These are phyloP conservation scores for Talaromyces ruber DNA, from an alignment of 495 filamentous ascomycete genomes.

Conservation along the genomic window DNA sequence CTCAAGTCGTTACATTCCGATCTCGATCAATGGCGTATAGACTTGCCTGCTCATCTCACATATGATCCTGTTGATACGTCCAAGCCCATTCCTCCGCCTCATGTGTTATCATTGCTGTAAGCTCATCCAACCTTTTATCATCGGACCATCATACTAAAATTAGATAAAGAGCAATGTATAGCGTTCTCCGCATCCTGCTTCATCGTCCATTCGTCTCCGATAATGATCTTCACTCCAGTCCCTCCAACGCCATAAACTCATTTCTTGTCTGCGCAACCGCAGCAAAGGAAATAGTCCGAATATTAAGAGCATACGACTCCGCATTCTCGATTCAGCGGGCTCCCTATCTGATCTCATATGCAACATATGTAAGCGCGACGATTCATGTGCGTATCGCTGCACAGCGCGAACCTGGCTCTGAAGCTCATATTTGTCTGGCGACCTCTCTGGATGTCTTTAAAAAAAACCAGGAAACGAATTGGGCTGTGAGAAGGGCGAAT, in stretches of 20 bases:
- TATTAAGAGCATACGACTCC: conserved; percentile 18
- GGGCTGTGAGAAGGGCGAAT: conserved; percentile 21
- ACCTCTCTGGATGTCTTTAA: conserved; percentile 20
- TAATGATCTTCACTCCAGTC: conserved; percentile 4
- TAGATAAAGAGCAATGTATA: conserved; percentile 19
- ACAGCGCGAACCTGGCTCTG: conserved; percentile 18
- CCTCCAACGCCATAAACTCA: conserved; percentile 17
- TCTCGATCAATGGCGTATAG: conserved; percentile 15
- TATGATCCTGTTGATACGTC: conserved; percentile 12
- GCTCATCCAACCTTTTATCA: not conserved
- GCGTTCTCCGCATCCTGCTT: conserved; percentile 20
- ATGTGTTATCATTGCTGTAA: conserved; percentile 17
- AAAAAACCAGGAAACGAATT: conserved; percentile 22
- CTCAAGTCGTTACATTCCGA: conserved; percentile 9
- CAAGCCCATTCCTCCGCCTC: conserved; percentile 12
- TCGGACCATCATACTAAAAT: not conserved
- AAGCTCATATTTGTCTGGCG: conserved; percentile 18
- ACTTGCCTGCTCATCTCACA: conserved; percentile 16
- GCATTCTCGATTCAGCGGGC: conserved; percentile 19
- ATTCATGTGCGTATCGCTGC: conserved; percentile 25
- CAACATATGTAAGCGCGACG: conserved; percentile 25
- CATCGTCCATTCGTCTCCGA: conserved; percentile 19
- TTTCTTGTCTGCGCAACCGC: conserved; percentile 20
- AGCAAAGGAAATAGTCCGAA: conserved; percentile 23
- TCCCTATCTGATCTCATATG: conserved; percentile 25